Percentiles rank a stretch among this genome's conserved stretches.
phyloP scores from a whole-genome alignment of 148 eudicot genomes.

The Pouteria glomerata region DNA sequence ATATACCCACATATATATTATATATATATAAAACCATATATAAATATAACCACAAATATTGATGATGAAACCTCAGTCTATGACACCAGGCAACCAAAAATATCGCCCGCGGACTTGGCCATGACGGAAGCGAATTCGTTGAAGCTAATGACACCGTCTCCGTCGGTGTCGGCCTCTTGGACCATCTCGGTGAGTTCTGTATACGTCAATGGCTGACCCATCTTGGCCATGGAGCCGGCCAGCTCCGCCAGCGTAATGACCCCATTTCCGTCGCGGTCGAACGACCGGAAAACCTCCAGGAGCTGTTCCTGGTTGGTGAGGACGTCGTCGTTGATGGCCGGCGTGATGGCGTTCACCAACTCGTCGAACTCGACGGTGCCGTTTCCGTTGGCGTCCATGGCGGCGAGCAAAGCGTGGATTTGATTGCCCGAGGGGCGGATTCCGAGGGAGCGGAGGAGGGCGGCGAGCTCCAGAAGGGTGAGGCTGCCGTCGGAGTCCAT shows the following conservation, averaged over 20 bases:
- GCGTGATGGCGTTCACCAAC: conserved; percentile 28
- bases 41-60: too few relatives aligned
- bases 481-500: conserved; percentile 52
- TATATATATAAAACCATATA: too few relatives aligned
- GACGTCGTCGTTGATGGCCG: conserved; percentile 16
- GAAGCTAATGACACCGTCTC: conserved; percentile 47
- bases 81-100: conserved; percentile 21
- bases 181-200: conserved; percentile 36
- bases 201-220: conserved; percentile 50
- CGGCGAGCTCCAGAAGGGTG: conserved; percentile 45
- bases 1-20: not conserved
- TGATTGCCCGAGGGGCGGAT: conserved; percentile 36
- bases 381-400: conserved; percentile 37
- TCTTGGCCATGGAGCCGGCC: conserved; percentile 50
- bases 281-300: conserved; percentile 23
- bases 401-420: conserved; percentile 21
- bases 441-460: conserved; percentile 44
- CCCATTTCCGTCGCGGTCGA: conserved; percentile 46
- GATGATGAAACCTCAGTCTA: too few relatives aligned
- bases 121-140: conserved; percentile 38
- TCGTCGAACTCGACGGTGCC: conserved; percentile 42
- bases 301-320: conserved; percentile 25
- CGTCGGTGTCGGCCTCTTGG: conserved; percentile 35
- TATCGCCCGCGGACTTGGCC: conserved; percentile 40
- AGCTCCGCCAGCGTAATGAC: conserved; percentile 48